Conservation (phyloP, 1,284 basidiomycete species). For the Apiotrichum akiyoshidainum region DNA sequence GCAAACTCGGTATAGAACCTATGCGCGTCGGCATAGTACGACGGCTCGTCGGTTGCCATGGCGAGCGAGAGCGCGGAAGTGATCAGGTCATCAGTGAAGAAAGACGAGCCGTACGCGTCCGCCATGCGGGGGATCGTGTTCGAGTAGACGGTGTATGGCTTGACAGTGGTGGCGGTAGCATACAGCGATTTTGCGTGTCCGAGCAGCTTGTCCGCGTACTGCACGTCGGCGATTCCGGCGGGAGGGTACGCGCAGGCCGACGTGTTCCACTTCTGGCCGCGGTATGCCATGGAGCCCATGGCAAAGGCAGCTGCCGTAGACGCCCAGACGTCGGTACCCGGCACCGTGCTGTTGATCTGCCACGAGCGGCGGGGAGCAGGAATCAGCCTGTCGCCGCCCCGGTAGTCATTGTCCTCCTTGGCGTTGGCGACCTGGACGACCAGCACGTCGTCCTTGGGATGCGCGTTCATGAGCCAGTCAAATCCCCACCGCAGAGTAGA, state of each 20-base stretch:
- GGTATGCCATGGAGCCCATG: conserved; percentile 76
- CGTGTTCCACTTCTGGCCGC: conserved; percentile 56
- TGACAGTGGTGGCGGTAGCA: conserved; percentile 62
- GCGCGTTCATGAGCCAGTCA: conserved; percentile 87
- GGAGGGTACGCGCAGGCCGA: conserved; percentile 55
- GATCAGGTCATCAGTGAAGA: conserved; percentile 51
- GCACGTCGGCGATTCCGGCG: conserved; percentile 65
- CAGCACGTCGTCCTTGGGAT: conserved; percentile 68
- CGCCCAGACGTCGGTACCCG: conserved; percentile 86
- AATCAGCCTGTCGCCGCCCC: conserved; percentile 74
- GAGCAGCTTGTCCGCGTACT: conserved; percentile 68
- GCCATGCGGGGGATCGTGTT: conserved; percentile 65
- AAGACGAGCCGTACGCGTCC: conserved; percentile 69
- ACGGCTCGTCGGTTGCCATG: conserved; percentile 63
- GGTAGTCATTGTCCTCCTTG: conserved; percentile 67
- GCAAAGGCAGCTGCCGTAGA: conserved; percentile 79
- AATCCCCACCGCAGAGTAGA: conserved; percentile 82
- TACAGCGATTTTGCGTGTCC: conserved; percentile 72
- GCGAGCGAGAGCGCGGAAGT: conserved; percentile 74
- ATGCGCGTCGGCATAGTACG: conserved; percentile 65
- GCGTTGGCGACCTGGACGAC: conserved; percentile 73
- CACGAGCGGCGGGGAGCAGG: conserved; percentile 70
- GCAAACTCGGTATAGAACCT: conserved; percentile 61
- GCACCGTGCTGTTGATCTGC: conserved; percentile 69
- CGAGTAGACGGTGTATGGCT: conserved; percentile 27